Evolutionary conservation across 2,329 filamentous ascomycete species (phyloP), one percentile per base, ranked within the genome.

Genomic region (Paecilomyces formosus): DNA sequence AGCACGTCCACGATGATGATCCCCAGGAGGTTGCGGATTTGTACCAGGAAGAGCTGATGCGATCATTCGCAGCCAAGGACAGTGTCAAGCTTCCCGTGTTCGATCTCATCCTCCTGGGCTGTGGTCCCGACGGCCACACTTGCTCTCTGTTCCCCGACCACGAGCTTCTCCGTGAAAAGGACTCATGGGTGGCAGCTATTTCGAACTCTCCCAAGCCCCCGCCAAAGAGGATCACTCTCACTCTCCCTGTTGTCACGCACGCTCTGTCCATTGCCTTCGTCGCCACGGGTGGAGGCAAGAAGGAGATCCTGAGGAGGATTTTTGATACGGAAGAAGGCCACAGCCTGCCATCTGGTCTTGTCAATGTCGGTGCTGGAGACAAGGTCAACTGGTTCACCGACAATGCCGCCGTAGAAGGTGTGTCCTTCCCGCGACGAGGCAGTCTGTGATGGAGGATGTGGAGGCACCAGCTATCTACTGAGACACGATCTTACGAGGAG

Each of bases 361-460:
- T 99, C 68, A 99, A 99, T 73, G 85, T 89, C 67, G 85, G 84
- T 50, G 88, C 85, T 3, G 90, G 89, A 52, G 92, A 96, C 64
- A 88, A 91, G 68, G 91, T 92, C 70, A 94, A 87, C 77, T 99
- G 94, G 94, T 97, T 99, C 72, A 91, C 92, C 51, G 94, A 97
- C 72, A 82, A 86, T 68, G 81, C 89, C 3, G 93, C 94, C 53
- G 86, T 95, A 12, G 88, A 96, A 69, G 92, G 90, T 3, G 90
- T 99, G 12, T 80, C 81, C 61, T 97, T 90, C 71, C 90, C 92
- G 24, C 83, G 88, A 70, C 86, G 89, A 65, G 87, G 89, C 21
- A 88, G 81, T 68, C 73, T 87, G 61, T 87, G 70, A 76, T 57
- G 52, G 53, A 55, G 24, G 15, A 28, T 31, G 9, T 56, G 21